Conservation (phyloP, 2,329 filamentous ascomycete species). For the Penicillium sp. region DNA sequence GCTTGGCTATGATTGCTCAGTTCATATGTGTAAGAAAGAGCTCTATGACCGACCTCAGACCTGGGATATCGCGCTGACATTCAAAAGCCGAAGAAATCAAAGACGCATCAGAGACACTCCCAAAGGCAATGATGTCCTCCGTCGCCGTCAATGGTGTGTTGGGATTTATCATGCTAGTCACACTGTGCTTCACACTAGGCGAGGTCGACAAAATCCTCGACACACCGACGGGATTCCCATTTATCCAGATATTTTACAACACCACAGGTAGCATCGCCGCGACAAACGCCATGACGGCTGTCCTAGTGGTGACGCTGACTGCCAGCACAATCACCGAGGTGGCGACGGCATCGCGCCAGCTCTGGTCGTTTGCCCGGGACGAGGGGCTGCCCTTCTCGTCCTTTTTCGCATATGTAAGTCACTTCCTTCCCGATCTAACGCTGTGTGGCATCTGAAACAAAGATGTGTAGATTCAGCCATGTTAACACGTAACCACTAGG, state of each 20-base stretch:
- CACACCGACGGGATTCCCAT: constrained; percentile 53
- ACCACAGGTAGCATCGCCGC: constrained; percentile 49
- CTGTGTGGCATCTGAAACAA: background rate
- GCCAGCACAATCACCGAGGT: constrained; percentile 54
- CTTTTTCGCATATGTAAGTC: constrained; percentile 39
- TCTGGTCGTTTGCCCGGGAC: constrained; percentile 54
- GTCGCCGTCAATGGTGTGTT: constrained; percentile 52
- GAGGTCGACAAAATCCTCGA: constrained; percentile 47
- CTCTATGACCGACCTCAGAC: background rate
- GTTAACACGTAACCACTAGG: constrained; percentile 22
- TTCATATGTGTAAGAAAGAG: constrained; percentile 44
- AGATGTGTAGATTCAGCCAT: no score
- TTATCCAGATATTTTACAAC: constrained; percentile 58
- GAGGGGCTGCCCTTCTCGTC: constrained; percentile 40
- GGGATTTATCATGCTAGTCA: constrained; percentile 57
- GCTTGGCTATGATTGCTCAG: constrained; percentile 43
- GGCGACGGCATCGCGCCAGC: constrained; percentile 56
- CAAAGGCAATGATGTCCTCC: constrained; percentile 50
- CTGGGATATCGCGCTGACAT: constrained; percentile 6
- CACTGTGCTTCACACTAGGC: constrained; percentile 54
- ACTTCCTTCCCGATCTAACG: no score
- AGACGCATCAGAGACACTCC: constrained; percentile 51
- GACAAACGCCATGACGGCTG: constrained; percentile 50
- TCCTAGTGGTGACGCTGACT: constrained; percentile 51
- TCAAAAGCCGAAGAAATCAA: constrained; percentile 40